phyloP scores from a whole-genome alignment of 1,139 yeast species.

The Kodamaea derodonti region DNA sequence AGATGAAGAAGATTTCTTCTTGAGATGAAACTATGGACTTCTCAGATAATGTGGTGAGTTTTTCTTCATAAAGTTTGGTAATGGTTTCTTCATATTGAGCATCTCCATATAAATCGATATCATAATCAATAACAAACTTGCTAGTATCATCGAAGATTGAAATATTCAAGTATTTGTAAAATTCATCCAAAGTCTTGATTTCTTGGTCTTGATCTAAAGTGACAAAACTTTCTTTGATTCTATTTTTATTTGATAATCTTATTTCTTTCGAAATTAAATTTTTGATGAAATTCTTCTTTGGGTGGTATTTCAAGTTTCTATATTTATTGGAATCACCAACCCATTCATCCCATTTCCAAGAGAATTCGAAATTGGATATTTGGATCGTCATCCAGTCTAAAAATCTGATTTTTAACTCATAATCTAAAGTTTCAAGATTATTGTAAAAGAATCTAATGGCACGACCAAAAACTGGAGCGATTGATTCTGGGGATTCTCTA shows the following conservation, averaged over 20 bases:
- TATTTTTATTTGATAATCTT: conserved; percentile 65
- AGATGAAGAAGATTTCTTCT: conserved; percentile 39
- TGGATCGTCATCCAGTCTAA: conserved; percentile 94
- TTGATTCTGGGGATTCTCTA: conserved; percentile 78
- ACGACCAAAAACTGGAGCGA: conserved; percentile 94
- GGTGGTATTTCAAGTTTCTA: conserved; percentile 51
- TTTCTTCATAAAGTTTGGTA: conserved; percentile 27
- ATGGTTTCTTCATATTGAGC: conserved; percentile 15
- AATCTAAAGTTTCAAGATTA: conserved; percentile 64
- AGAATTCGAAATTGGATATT: conserved; percentile 87
- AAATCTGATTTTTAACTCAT: conserved; percentile 68
- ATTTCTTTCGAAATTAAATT: conserved; percentile 83
- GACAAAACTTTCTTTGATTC: conserved; percentile 74
- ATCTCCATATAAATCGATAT: conserved; percentile 33
- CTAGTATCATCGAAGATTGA: conserved; percentile 28
- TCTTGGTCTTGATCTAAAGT: conserved; percentile 30
- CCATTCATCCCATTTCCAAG: conserved; percentile 99
- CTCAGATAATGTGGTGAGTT: conserved; percentile 24
- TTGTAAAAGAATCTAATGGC: conserved; percentile 83
- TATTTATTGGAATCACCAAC: conserved; percentile 47
- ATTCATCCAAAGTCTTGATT: conserved; percentile 45
- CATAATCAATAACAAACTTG: conserved; percentile 32
- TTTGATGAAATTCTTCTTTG: conserved; percentile 68
- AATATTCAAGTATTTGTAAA: conserved; percentile 57
- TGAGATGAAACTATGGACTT: conserved; percentile 34